Evolutionary conservation across 768 basidiomycete genomes (phyloP).

Genomic region (Mycena epipterygia): DNA sequence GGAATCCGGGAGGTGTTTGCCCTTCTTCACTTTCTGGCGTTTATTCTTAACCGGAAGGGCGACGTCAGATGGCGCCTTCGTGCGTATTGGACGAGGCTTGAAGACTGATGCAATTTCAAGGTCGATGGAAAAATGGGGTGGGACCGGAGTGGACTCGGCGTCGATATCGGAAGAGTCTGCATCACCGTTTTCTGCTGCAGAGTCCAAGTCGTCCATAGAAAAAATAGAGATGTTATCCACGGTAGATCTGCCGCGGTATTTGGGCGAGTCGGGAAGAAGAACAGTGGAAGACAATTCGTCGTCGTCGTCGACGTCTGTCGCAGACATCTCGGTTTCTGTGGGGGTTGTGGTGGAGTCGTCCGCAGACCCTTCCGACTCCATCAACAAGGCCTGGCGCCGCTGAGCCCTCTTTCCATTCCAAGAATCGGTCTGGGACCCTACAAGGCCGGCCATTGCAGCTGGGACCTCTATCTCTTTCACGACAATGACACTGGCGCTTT

Average conservation of each 20-base stretch:
- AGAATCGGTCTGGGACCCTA: slow-evolving; percentile 51
- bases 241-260: slow-evolving; percentile 36
- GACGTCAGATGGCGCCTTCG: slow-evolving; percentile 50
- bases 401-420: slow-evolving; percentile 54
- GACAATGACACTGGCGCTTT: slow-evolving; percentile 83
- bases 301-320: slow-evolving; percentile 56
- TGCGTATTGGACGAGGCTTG: slow-evolving; percentile 77
- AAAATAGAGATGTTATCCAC: slow-evolving; percentile 55
- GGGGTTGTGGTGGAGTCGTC: slow-evolving; percentile 44
- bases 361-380: slow-evolving; percentile 36
- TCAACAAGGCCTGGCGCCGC: slow-evolving; percentile 47
- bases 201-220: slow-evolving; percentile 64
- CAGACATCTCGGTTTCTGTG: slow-evolving; percentile 48
- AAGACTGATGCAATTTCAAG: slow-evolving; percentile 81
- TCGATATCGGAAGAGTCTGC: slow-evolving; percentile 42
- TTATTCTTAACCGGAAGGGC: slow-evolving; percentile 52
- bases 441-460: slow-evolving; percentile 59
- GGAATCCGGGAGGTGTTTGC: slow-evolving; percentile 44
- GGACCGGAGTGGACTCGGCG: slow-evolving; percentile 26
- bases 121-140: slow-evolving; percentile 57
- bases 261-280: slow-evolving; percentile 44
- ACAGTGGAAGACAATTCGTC: slow-evolving; percentile 51
- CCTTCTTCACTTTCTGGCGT: slow-evolving; percentile 52
- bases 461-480: slow-evolving; percentile 91
- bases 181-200: slow-evolving; percentile 47